Evolutionary conservation across 73 alveolate genomes (phyloP), one percentile per base, ranked within the genome.

Genomic region (Paramecium octaurelia): DNA sequence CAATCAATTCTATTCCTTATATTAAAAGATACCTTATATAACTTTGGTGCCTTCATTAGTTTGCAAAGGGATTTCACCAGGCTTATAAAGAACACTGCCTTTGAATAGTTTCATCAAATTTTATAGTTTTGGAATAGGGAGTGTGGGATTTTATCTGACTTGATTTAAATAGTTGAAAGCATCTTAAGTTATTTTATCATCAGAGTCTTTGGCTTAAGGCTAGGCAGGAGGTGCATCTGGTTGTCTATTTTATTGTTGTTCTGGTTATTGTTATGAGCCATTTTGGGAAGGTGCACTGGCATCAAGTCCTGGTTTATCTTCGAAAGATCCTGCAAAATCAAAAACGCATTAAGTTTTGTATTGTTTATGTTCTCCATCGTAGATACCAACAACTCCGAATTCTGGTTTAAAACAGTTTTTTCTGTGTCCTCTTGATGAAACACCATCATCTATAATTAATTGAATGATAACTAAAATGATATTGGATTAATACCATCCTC

Each of bases 371-470:
- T 29, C 58, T 35, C 86, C 44, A 60, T 43, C 58, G 21, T 64
- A 85, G 4, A 87, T 34, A 9, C 89, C 93, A 8, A 76, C 85
- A 40, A 50, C 43, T 58, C 44, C 35, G 76, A 40, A 86, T 36
- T 95, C 97, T 14, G 93, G 80, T 84, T 85, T 93, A 85, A 97
- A 96, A 58, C 96, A 69, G 60, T 89, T 96, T 76, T 93, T 86
- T 87, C 99, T 94, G 60, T 95, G 96, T 35, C 97, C 98, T 92
- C 98, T 94, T 21, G 92, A 89, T 58, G 95, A 87, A 29, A 89
- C 96, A 1, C 99, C 99, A 94, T 96, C 99, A 64, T 93, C 97
- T 8, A 96, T 95, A 29, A 97, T 64, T 69, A 97, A 58, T 77
- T 94, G 88, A 90, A 94, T 93, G 12, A 97, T 86, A 10, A 97